These are phyloP conservation scores for Notholithocarpus densiflorus DNA, from an alignment of 306 rosid genomes.

Conservation along the genomic window DNA sequence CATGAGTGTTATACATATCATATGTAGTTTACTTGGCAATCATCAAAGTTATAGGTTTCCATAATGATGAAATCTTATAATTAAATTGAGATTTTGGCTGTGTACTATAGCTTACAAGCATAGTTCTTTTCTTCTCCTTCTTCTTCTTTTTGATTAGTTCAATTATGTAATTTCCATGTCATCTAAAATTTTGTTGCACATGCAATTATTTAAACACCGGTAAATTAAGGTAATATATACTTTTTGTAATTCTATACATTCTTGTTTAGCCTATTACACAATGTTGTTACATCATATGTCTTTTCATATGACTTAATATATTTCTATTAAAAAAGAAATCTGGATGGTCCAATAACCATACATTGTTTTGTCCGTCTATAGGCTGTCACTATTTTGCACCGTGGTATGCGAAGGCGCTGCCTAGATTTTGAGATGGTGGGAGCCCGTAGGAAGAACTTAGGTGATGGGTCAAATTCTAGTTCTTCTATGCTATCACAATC, in stretches of 20 bases:
- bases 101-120: too few relatives aligned
- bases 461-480: slow-evolving; percentile 39
- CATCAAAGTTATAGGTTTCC: too few relatives aligned
- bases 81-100: too few relatives aligned
- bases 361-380: slow-evolving; percentile 29
- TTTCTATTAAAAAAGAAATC: neutral
- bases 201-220: neutral
- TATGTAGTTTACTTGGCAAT: too few relatives aligned
- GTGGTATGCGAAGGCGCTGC: slow-evolving; percentile 76
- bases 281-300: neutral
- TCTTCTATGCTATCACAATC: slow-evolving; percentile 34
- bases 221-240: neutral
- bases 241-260: neutral
- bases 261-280: neutral
- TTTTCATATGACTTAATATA: neutral
- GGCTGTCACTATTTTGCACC: slow-evolving; percentile 57
- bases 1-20: neutral
- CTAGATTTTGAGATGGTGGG: slow-evolving; percentile 77
- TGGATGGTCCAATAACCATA: neutral
- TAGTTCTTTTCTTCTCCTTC: too few relatives aligned
- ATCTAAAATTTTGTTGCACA: neutral
- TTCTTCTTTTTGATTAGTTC: too few relatives aligned
- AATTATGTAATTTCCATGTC: neutral
- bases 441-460: slow-evolving; percentile 46
- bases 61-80: too few relatives aligned